phyloP scores from a whole-genome alignment of 2,329 filamentous ascomycete genomes.

The Coniochaeta ligniaria region DNA sequence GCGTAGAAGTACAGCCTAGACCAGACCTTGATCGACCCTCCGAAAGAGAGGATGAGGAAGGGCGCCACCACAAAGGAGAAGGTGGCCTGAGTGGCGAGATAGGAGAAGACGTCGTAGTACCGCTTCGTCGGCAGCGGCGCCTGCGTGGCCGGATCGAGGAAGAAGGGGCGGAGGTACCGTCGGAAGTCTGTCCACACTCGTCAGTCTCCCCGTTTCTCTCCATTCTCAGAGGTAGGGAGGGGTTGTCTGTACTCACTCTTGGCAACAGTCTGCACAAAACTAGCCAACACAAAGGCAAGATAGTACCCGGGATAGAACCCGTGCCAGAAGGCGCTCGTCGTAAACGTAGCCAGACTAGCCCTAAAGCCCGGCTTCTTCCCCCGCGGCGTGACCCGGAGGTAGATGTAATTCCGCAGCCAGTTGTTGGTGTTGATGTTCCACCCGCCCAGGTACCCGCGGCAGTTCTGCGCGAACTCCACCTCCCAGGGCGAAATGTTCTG shows the following conservation, averaged over 20 bases:
- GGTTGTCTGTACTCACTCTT: slow-evolving; percentile 62
- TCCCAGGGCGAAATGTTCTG: slow-evolving; percentile 82
- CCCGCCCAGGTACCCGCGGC: slow-evolving; percentile 79
- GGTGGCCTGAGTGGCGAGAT: slow-evolving; percentile 21
- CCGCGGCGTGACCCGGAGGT: slow-evolving; percentile 86
- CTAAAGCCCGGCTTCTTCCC: slow-evolving; percentile 96
- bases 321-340: slow-evolving; percentile 94
- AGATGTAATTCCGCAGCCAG: slow-evolving; percentile 94
- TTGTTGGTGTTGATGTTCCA: slow-evolving; percentile 99
- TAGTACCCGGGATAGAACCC: slow-evolving; percentile 98
- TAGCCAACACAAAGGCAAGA: slow-evolving; percentile 79
- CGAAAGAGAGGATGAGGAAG: slow-evolving; percentile 74
- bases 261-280: slow-evolving; percentile 84
- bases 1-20: slow-evolving; percentile 83
- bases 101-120: slow-evolving; percentile 65
- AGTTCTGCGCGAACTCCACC: slow-evolving; percentile 88
- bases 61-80: slow-evolving; percentile 76
- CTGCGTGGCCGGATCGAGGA: slow-evolving; percentile 70
- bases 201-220: slow-evolving; percentile 5
- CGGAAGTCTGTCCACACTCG: slow-evolving; percentile 61
- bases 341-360: slow-evolving; percentile 88
- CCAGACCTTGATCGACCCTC: slow-evolving; percentile 70
- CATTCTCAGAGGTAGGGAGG: slow-evolving; percentile 4
- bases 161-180: slow-evolving; percentile 84
- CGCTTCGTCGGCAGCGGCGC: slow-evolving; percentile 64